Base-by-base conservation (phyloP, 352 stramenopile genomes). In the Globisporangium spinosum region DNA sequence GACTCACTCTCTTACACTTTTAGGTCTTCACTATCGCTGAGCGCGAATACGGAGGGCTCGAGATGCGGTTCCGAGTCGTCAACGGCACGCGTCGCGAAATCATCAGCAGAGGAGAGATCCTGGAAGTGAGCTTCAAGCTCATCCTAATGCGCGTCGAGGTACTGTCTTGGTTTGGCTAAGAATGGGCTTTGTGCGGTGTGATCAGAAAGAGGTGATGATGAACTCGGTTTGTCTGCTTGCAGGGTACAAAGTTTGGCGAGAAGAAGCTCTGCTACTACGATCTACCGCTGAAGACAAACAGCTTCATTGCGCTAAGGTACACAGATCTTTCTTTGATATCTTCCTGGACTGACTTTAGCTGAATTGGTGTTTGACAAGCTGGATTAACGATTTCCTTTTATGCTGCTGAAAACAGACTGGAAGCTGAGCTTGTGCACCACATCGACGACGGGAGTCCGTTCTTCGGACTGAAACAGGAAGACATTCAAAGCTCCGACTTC, bases 211-310 rank as follows among this genome's bases (percentile, higher is more conserved):
- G 0, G 54, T 49, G 62, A 35, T 25, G 56, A 35, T 17, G 43
- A 10, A 49, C 43, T 49, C 43, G 43, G 43, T 40, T 32, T 27
- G 7, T 17, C 40, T 58, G 17, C 22, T 49, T 62, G 12, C n/a
- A 89, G 79, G 70, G 66, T 27, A 79, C 74, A 17, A 74, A 62
- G 20, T 32, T 64, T 32, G 74, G 73, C 2, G 77, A 81, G 29
- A 86, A 79, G 40, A 84, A 77, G 66, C 69, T 90, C 25, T 90
- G 82, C 43, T 89, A 88, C 67, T 90, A 90, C 43, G 79, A 90
- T 58, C 54, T 90, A 22, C 68, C 77, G 9, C 64, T 90, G 25
- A 69, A 84, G 32, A 78, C 74, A 34, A 58, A 71, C 12, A 85
- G 63, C 38, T 82, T 83, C 40, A 84, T 90, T 68, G 75, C 77